phyloP scores from a whole-genome alignment of 768 basidiomycete genomes.

The Tulasnella sp. region DNA sequence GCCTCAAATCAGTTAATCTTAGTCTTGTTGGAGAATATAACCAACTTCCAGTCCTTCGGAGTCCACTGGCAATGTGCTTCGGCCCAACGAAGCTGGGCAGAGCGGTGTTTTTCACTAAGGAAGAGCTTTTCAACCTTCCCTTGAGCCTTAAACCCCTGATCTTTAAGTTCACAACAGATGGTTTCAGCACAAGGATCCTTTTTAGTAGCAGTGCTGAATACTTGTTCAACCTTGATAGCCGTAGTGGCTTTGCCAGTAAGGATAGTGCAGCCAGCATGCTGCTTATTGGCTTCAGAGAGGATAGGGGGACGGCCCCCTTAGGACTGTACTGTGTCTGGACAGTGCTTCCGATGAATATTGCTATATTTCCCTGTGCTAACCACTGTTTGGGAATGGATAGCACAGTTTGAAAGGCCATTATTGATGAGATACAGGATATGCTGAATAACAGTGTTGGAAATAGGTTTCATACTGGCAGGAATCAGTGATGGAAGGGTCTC shows the following conservation, averaged over 20 bases:
- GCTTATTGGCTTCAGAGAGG: neutral
- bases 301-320: neutral
- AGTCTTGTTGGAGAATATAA: conserved; percentile 31
- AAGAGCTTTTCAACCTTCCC: conserved; percentile 27
- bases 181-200: neutral
- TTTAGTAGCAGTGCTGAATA: neutral
- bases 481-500: neutral
- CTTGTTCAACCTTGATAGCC: neutral
- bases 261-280: neutral
- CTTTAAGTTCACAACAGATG: neutral
- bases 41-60: conserved; percentile 31
- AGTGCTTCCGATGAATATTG: neutral
- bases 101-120: neutral
- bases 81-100: conserved; percentile 15
- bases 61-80: conserved; percentile 25
- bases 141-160: neutral
- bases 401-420: neutral
- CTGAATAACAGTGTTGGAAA: neutral
- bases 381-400: neutral
- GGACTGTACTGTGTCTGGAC: neutral
- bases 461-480: neutral
- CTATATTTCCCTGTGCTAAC: neutral
- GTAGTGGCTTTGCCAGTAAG: neutral
- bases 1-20: conserved; percentile 43
- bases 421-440: neutral